A percentile compares a stretch with the other conserved stretches of the same genome.
These are phyloP conservation scores for Diaporthe vexans DNA, from an alignment of 2,329 filamentous ascomycete genomes.

Conservation along the genomic window DNA sequence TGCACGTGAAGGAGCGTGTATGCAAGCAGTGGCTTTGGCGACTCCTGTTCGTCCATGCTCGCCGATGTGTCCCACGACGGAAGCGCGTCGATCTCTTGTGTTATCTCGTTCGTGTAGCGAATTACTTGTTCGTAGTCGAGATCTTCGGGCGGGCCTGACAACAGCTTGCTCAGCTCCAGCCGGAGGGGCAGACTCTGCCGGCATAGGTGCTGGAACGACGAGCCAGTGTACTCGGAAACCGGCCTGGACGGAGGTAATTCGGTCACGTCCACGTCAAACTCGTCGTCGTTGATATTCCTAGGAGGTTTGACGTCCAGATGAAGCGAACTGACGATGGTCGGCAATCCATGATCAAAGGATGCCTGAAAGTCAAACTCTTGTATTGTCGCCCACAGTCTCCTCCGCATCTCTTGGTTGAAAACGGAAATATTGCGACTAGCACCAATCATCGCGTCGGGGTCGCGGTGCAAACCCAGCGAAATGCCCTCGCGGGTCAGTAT, in stretches of 20 bases:
- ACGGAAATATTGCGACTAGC: slow-evolving; percentile 64
- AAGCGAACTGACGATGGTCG: slow-evolving; percentile 69
- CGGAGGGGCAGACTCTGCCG: slow-evolving; percentile 69
- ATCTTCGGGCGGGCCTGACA: slow-evolving; percentile 67
- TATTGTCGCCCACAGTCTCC: slow-evolving; percentile 72
- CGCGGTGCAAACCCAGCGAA: slow-evolving; percentile 70
- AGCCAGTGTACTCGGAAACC: slow-evolving; percentile 68
- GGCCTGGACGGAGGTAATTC: slow-evolving; percentile 66
- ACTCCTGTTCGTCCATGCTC: slow-evolving; percentile 53
- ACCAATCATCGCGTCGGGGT: slow-evolving; percentile 66
- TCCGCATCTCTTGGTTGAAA: slow-evolving; percentile 74
- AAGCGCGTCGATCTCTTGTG: slow-evolving; percentile 71
- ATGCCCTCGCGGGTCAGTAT: slow-evolving; percentile 70
- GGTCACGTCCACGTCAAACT: slow-evolving; percentile 67
- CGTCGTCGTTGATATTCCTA: slow-evolving; percentile 70
- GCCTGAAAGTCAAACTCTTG: slow-evolving; percentile 74
- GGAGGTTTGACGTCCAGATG: slow-evolving; percentile 69
- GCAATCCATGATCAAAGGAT: slow-evolving; percentile 72
- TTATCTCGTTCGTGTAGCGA: slow-evolving; percentile 72
- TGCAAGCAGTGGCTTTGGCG: slow-evolving; percentile 68
- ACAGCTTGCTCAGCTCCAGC: slow-evolving; percentile 68
- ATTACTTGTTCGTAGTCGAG: slow-evolving; percentile 74
- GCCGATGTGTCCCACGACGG: slow-evolving; percentile 66
- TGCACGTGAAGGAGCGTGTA: slow-evolving; percentile 74
- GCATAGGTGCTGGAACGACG: slow-evolving; percentile 70